phyloP scores from a whole-genome alignment of 139 green algal species.

The Chlorella sp. region DNA sequence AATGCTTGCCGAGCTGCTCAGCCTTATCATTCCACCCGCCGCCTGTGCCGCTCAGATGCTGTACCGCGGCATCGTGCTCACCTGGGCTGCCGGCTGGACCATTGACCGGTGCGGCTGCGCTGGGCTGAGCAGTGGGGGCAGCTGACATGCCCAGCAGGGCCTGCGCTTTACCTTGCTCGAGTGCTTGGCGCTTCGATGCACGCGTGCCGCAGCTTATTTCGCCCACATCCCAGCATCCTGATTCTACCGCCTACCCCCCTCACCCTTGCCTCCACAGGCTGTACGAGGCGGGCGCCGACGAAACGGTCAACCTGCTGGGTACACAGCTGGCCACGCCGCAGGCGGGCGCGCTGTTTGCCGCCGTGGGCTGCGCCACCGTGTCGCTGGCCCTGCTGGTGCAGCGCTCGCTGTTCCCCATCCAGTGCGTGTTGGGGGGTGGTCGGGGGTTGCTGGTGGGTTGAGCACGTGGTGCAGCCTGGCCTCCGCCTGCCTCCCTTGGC shows the following conservation, averaged over 20 bases:
- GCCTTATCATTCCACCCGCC: neutral
- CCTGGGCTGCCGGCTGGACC: constrained; percentile 54
- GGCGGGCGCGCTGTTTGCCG: constrained; percentile 38
- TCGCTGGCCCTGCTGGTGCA: constrained; percentile 33
- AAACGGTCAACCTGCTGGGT: constrained; percentile 37
- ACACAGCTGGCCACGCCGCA: constrained; percentile 35
- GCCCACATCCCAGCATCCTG: too few species aligned
- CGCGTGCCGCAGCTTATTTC: too few species aligned
- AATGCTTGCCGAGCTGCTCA: neutral
- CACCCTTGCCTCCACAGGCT: neutral
- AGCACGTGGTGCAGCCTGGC: too few species aligned
- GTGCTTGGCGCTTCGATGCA: too few species aligned
- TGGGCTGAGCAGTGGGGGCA: too few species aligned
- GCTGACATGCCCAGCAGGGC: too few species aligned
- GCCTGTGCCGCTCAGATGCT: constrained; percentile 6
- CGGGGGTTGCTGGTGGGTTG: too few species aligned
- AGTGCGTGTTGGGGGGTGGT: too few species aligned
- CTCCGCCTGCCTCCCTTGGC: too few species aligned
- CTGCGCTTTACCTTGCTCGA: too few species aligned
- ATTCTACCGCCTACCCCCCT: too few species aligned
- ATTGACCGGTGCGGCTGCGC: constrained; percentile 32
- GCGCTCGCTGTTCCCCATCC: neutral
- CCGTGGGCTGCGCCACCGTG: constrained; percentile 27
- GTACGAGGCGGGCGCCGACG: constrained; percentile 57
- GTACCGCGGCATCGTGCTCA: constrained; percentile 64